phyloP scores from a whole-genome alignment of 306 rosid genomes.

The Pachyrhizus erosus region DNA sequence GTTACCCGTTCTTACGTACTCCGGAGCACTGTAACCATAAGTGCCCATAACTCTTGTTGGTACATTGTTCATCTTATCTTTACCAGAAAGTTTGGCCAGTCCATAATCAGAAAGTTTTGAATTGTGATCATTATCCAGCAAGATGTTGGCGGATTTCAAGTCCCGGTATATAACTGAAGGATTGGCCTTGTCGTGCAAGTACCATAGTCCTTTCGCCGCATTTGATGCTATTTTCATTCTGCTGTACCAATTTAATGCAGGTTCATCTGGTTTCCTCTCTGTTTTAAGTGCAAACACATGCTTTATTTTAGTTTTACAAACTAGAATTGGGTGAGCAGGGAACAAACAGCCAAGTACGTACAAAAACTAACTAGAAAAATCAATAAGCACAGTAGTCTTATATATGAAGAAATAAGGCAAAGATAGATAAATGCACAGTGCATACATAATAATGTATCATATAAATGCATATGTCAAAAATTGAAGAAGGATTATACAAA shows the following conservation, averaged over 20 bases:
- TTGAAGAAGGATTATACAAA: not conserved
- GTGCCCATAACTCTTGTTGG: conserved; percentile 86
- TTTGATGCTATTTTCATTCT: conserved; percentile 77
- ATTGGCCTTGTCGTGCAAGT: conserved; percentile 80
- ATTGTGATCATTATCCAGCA: conserved; percentile 64
- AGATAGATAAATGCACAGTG: not conserved
- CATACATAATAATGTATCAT: not conserved
- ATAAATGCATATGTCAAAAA: not conserved
- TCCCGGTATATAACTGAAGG: conserved; percentile 82
- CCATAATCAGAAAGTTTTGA: conserved; percentile 90
- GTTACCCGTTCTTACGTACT: conserved; percentile 68
- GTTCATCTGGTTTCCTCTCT: conserved; percentile 49
- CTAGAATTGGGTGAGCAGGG: not conserved
- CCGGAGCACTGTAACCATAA: conserved; percentile 90
- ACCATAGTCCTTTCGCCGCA: conserved; percentile 78
- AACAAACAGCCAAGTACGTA: not conserved
- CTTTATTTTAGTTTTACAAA: conserved; percentile 17
- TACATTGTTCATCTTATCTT: conserved; percentile 55
- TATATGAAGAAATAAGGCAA: no score
- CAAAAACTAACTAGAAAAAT: not conserved
- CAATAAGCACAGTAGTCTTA: not conserved
- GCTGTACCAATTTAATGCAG: conserved; percentile 71
- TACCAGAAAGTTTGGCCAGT: conserved; percentile 63
- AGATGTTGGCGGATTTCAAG: conserved; percentile 73
- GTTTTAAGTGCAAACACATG: conserved; percentile 30